phyloP scores from a whole-genome alignment of 768 basidiomycete genomes.

The Boletus rufocinnamomeus region DNA sequence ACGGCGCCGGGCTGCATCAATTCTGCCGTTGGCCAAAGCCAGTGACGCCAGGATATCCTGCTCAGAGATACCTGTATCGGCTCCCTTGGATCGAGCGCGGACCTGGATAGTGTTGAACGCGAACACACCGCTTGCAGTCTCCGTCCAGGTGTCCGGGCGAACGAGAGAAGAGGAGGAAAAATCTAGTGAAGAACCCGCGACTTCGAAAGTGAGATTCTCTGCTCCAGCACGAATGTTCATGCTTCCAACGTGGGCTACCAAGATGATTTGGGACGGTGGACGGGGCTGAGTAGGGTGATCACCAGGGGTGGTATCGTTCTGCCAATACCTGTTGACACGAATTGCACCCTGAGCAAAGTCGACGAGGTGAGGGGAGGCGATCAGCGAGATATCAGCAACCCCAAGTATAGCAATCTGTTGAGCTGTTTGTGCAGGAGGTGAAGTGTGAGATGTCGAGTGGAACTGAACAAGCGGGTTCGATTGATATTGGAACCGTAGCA shows the following conservation, averaged over 20 bases:
- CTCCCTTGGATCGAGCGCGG: conserved; percentile 55
- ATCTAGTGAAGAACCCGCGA: conserved; percentile 41
- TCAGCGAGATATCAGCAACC: conserved; percentile 43
- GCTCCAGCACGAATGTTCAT: conserved; percentile 65
- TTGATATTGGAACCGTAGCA: conserved; percentile 29
- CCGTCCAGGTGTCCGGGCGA: conserved; percentile 23
- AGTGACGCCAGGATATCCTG: conserved; percentile 66
- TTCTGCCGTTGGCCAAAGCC: conserved; percentile 45
- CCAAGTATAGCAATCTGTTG: conserved; percentile 36
- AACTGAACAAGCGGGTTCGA: conserved; percentile 11
- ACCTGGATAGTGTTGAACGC: conserved; percentile 55
- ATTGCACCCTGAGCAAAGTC: conserved; percentile 57
- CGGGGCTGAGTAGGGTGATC: conserved; percentile 1
- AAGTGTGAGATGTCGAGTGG: conserved; percentile 17
- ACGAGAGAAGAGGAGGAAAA: conserved; percentile 26
- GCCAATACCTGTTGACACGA: conserved; percentile 47
- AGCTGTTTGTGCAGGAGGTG: conserved; percentile 14
- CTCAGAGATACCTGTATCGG: conserved; percentile 40
- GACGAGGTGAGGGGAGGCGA: conserved; percentile 59
- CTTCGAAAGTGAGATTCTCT: conserved; percentile 67
- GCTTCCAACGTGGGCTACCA: conserved; percentile 43
- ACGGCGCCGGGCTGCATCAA: conserved; percentile 48
- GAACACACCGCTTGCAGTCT: conserved; percentile 50
- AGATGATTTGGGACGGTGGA: conserved; percentile 34
- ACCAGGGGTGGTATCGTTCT: neutral